phyloP scores from a whole-genome alignment of 352 stramenopile species.

The Pythium dissimile region DNA sequence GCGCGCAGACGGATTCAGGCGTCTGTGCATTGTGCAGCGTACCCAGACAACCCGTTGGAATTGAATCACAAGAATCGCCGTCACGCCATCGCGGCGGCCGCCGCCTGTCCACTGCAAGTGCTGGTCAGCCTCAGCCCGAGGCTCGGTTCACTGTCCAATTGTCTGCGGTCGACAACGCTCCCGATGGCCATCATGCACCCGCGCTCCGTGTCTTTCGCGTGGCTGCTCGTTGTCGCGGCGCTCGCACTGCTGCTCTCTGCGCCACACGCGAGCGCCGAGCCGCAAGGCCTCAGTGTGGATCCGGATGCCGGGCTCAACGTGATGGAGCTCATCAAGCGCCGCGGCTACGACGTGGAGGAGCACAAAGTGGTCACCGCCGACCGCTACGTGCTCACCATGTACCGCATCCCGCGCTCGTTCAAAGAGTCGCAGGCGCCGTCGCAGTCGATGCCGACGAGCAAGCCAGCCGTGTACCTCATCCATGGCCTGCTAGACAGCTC shows the following conservation, averaged over 20 bases:
- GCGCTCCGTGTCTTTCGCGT: not conserved
- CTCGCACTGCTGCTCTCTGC: conserved; percentile 6
- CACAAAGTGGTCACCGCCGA: conserved; percentile 57
- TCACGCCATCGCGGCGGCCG: too few species aligned
- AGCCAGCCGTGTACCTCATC: conserved; percentile 43
- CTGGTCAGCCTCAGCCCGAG: too few species aligned
- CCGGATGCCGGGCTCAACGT: conserved; percentile 43
- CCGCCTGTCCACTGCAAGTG: too few species aligned
- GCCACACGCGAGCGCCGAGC: conserved; percentile 18
- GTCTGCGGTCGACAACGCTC: too few species aligned
- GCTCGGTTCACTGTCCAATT: too few species aligned
- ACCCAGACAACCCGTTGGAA: too few species aligned
- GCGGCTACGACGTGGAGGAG: conserved; percentile 51
- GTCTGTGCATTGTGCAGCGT: too few species aligned
- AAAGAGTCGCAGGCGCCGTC: conserved; percentile 35
- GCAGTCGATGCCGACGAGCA: conserved; percentile 21
- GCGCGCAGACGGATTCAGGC: too few species aligned
- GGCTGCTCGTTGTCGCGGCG: not conserved
- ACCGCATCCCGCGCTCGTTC: conserved; percentile 54
- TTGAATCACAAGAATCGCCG: too few species aligned
- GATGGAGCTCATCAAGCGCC: conserved; percentile 39
- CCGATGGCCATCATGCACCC: not conserved
- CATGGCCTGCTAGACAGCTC: conserved; percentile 58
- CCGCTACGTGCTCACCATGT: conserved; percentile 65
- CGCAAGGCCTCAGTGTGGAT: conserved; percentile 25